These are phyloP conservation scores for Rhizopogon vinicolor DNA, from an alignment of 768 basidiomycete species.

Conservation along the genomic window DNA sequence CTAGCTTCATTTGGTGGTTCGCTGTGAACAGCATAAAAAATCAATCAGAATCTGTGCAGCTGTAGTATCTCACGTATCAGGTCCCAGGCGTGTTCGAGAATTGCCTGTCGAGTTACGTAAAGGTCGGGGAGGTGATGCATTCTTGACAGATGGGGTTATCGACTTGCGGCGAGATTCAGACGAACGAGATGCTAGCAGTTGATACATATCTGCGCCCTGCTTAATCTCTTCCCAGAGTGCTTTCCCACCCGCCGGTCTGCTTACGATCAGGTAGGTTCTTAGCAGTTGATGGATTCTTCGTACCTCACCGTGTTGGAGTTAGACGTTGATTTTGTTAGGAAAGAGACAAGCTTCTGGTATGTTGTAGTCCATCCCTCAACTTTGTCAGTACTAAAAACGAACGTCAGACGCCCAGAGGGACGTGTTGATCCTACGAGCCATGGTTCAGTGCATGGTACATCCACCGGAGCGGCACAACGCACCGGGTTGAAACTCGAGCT, in stretches of 20 bases:
- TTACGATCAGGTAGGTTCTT: background rate
- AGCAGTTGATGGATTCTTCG: constrained; percentile 1
- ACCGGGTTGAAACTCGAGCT: constrained; percentile 17
- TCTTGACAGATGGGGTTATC: background rate
- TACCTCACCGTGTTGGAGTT: constrained; percentile 8
- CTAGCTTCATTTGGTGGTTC: constrained; percentile 8
- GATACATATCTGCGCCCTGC: constrained; percentile 11
- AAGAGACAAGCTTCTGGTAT: constrained; percentile 17
- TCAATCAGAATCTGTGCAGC: background rate
- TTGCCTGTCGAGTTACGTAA: constrained; percentile 11
- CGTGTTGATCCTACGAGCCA: constrained; percentile 13
- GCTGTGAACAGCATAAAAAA: constrained; percentile 6
- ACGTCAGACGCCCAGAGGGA: constrained; percentile 5
- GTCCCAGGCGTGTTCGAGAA: constrained; percentile 3
- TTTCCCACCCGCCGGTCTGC: constrained; percentile 12
- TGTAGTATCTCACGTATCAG: constrained; percentile 12
- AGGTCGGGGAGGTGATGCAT: constrained; percentile 9
- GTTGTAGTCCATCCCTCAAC: constrained; percentile 14
- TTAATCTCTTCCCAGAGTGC: constrained; percentile 11
- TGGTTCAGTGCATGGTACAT: background rate
- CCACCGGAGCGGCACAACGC: constrained; percentile 1
- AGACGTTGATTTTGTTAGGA: background rate
- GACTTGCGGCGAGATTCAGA: background rate
- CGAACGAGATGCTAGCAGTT: constrained; percentile 10
- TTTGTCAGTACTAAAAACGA: constrained; percentile 18